phyloP scores from a whole-genome alignment of 306 rosid genomes.

The Cicer bijugum region DNA sequence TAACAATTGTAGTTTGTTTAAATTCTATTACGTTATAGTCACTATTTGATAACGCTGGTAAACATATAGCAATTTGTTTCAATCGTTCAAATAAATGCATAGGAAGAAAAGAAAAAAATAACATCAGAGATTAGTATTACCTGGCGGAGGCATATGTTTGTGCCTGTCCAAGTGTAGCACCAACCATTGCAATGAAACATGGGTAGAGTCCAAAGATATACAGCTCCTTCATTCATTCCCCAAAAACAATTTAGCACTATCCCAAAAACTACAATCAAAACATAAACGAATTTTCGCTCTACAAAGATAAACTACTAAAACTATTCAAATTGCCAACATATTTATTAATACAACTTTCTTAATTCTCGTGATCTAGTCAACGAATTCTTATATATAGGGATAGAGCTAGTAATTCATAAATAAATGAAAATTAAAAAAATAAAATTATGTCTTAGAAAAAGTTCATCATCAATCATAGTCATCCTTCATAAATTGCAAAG shows the following conservation, averaged over 20 bases:
- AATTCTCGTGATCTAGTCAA: no score
- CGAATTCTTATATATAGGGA: no score
- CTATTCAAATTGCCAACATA: no score
- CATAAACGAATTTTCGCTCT: no score
- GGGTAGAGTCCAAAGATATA: slow-evolving; percentile 92
- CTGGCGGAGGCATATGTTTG: slow-evolving; percentile 94
- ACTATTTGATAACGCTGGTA: background rate
- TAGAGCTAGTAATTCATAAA: no score
- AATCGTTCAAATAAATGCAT: slow-evolving; percentile 30
- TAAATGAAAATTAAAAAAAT: no score
- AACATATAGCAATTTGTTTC: slow-evolving; percentile 31
- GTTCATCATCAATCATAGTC: no score
- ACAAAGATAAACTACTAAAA: no score
- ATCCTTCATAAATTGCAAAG: background rate
- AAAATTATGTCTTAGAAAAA: no score
- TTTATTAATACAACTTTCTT: no score
- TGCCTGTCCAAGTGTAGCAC: slow-evolving; percentile 90
- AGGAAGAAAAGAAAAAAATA: slow-evolving; percentile 12
- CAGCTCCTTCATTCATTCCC: slow-evolving; percentile 91
- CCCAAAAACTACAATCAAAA: background rate
- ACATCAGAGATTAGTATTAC: slow-evolving; percentile 46
- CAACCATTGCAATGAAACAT: slow-evolving; percentile 99
- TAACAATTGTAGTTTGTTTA: background rate
- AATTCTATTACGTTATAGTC: background rate
- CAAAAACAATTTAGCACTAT: slow-evolving; percentile 46